Evolutionary conservation across 1,284 basidiomycete species (phyloP).

Genomic region (Melanopsichium pennsylvanicum): DNA sequence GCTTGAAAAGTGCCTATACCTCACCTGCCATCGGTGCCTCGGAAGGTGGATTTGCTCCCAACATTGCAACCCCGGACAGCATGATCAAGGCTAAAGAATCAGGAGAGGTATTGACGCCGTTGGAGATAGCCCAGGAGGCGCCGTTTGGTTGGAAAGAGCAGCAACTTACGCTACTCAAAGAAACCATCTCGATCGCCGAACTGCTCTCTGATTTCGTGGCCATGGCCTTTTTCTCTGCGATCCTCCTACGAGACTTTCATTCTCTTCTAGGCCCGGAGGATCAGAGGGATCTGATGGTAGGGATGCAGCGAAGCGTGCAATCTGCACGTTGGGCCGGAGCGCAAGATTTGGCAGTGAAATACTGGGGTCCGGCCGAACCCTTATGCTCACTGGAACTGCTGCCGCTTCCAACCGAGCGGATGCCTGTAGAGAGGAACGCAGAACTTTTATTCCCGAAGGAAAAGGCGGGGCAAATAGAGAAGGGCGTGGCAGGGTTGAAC

Average conservation of each 20-base stretch:
- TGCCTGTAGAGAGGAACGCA: conserved; percentile 75
- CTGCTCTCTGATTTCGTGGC: conserved; percentile 78
- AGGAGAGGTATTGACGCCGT: conserved; percentile 13
- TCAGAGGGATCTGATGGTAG: conserved; percentile 51
- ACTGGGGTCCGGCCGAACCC: conserved; percentile 70
- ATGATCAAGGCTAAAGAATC: too few relatives aligned
- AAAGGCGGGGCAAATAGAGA: not conserved
- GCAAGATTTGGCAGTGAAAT: conserved; percentile 55
- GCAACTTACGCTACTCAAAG: conserved; percentile 87
- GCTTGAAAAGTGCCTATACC: conserved; percentile 39
- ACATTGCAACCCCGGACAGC: too few relatives aligned
- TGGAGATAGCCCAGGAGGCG: conserved; percentile 43
- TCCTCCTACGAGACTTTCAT: conserved; percentile 49
- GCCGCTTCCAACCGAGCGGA: conserved; percentile 76
- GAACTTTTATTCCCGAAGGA: conserved; percentile 9
- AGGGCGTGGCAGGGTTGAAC: conserved; percentile 28
- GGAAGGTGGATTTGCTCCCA: conserved; percentile 35
- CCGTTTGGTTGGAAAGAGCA: conserved; percentile 89
- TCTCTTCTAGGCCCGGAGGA: conserved; percentile 48
- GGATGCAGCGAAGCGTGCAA: conserved; percentile 58
- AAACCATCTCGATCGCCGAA: conserved; percentile 88
- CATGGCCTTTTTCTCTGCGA: conserved; percentile 43
- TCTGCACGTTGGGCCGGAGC: conserved; percentile 51
- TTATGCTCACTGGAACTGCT: conserved; percentile 79
- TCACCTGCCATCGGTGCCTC: conserved; percentile 23